Base-by-base conservation (phyloP, 1,284 basidiomycete species). In the Tilletia horrida region DNA sequence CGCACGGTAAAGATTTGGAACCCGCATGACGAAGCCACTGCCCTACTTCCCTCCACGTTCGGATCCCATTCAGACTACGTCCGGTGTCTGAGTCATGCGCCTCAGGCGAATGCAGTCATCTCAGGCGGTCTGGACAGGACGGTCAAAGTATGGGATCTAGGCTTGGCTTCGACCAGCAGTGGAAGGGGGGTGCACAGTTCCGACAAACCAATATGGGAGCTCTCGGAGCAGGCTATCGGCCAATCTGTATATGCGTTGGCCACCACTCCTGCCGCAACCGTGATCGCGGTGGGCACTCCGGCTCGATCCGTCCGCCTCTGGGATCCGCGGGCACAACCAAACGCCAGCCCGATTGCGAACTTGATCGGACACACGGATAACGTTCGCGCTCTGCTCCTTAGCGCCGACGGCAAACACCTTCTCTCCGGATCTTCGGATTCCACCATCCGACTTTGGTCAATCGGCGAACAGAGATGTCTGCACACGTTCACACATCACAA, bases 401-500 rank as follows among this genome's bases (percentile, higher is more conserved):
- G 90, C 21, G 91, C 94, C 43, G 94, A 97, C 82, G 89, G 90
- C 27, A 87, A 88, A 87, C 93, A 81, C 82, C 89, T 85, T 2
- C 25, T 70, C 13, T 75, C 79, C 0, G 74, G 71, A 50, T 69
- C 73, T 50, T 71, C 70, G 13, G 70, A 80, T 88, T 88, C 89
- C 6, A 91, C 91, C 1, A 86, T 91, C 77, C 93, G 93, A 76
- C 86, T 98, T 11, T 97, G 95, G 95, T 97, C 93, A 0, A 84
- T 97, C 13, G 89, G 91, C 23, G 86, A 86, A 11, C 94, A 97
- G 81, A 86, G 91, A 13, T 96, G 93, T 79, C 83, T 98, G 14
- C 93, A 98, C 78, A 98, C 95, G 0, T 98, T 97, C 83, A 91
- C 91, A 0, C 91, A 97, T 80, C 96, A 98, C 81, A 88, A 90